Evolutionary conservation across 805 yeast genomes (phyloP).

Genomic region (Yarrowia alimentaria): DNA sequence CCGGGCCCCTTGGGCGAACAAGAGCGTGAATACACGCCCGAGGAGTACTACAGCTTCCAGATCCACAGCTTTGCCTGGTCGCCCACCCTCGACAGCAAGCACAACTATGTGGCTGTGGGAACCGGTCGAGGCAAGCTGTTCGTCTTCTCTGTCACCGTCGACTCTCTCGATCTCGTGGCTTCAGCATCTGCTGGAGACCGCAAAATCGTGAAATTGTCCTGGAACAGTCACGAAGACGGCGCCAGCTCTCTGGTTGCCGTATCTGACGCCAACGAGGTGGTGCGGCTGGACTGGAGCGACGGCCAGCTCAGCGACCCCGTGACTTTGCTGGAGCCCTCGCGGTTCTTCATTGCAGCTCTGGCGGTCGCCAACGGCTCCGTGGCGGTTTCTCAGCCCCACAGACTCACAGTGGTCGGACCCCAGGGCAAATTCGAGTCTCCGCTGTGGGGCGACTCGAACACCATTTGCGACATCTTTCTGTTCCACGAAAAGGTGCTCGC

Average conservation of each 20-base stretch:
- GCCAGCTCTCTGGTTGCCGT: conserved; percentile 11
- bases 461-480: conserved; percentile 1
- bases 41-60: conserved; percentile 10
- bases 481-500: conserved; percentile 1
- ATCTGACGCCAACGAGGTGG: background rate
- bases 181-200: background rate
- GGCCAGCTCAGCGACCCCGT: background rate
- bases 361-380: conserved; percentile 2
- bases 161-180: background rate
- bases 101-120: conserved; percentile 16
- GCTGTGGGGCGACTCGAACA: conserved; percentile 3
- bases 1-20: no score
- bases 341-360: conserved; percentile 3
- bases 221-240: background rate
- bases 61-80: conserved; percentile 25
- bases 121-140: background rate
- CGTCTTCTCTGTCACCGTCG: background rate
- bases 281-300: background rate
- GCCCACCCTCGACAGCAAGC: background rate
- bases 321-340: background rate
- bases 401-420: conserved; percentile 3
- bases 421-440: conserved; percentile 14
- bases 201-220: conserved; percentile 1
- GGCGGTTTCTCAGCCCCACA: conserved; percentile 10
- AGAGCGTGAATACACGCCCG: conserved; percentile 7